Evolutionary conservation across 2,329 filamentous ascomycete species (phyloP).

Genomic region (Amauroascus verrucosus): DNA sequence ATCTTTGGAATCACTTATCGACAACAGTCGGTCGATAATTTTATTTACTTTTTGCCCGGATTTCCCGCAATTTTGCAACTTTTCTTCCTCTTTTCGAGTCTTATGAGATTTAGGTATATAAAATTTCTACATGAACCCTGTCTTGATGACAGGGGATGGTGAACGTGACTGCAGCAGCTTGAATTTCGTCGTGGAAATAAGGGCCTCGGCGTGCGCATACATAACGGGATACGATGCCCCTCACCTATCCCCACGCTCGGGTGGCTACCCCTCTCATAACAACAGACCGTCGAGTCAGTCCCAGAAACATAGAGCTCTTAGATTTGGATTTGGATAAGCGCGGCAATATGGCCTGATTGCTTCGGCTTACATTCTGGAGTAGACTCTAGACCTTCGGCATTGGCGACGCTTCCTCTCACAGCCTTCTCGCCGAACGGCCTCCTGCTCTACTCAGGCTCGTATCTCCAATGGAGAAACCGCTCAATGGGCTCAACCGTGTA

Average conservation of each 20-base stretch:
- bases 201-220: background rate
- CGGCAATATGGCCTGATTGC: background rate
- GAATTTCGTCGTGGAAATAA: background rate
- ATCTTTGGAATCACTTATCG: constrained; percentile 44
- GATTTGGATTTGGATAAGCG: background rate
- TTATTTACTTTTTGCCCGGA: constrained; percentile 21
- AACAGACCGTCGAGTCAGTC: no score
- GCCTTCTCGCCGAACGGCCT: background rate
- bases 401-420: background rate
- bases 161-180: background rate
- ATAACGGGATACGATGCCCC: background rate
- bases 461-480: background rate
- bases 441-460: background rate
- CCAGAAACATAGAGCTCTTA: background rate
- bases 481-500: background rate
- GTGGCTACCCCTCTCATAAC: background rate
- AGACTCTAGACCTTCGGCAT: background rate
- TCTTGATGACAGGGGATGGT: background rate
- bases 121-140: background rate
- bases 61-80: background rate
- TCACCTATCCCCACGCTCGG: background rate
- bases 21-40: constrained; percentile 38
- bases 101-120: no score
- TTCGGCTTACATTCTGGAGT: background rate
- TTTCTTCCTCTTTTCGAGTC: constrained; percentile 2